Evolutionary conservation across 2,329 filamentous ascomycete genomes (phyloP).

Genomic region (Exserohilum turcica): DNA sequence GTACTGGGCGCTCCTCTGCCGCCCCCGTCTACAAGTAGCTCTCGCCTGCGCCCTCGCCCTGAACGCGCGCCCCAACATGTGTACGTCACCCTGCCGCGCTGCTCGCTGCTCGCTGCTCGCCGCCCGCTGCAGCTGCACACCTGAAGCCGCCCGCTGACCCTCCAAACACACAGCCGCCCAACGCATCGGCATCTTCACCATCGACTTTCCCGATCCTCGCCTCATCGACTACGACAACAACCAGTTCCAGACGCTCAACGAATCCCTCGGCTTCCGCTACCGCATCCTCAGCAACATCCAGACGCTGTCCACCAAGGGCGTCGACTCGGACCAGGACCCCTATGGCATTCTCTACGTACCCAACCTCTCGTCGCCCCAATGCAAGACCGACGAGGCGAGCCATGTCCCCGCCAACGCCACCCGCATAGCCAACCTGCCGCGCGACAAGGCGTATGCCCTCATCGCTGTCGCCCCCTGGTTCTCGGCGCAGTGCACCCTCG

Average conservation of each 20-base stretch:
- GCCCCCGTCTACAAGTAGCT: slow-evolving; percentile 22
- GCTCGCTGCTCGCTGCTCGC: background rate
- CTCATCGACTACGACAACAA: slow-evolving; percentile 37
- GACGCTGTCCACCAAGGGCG: slow-evolving; percentile 73
- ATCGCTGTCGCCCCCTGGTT: slow-evolving; percentile 90
- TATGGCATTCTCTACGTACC: slow-evolving; percentile 87
- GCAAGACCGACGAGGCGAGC: slow-evolving; percentile 65
- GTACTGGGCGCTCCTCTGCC: slow-evolving; percentile 11
- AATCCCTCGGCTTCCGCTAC: slow-evolving; percentile 45
- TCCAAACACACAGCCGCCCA: slow-evolving; percentile 37
- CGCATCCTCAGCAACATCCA: slow-evolving; percentile 64
- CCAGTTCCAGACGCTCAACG: slow-evolving; percentile 38
- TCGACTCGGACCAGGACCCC: slow-evolving; percentile 65
- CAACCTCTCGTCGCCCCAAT: slow-evolving; percentile 66
- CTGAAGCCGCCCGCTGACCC: slow-evolving; percentile 4
- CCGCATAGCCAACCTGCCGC: slow-evolving; percentile 68
- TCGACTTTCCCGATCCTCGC: slow-evolving; percentile 44
- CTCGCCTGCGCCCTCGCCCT: slow-evolving; percentile 19
- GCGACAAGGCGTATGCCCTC: slow-evolving; percentile 68
- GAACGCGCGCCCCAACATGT: slow-evolving; percentile 40
- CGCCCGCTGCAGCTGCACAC: background rate
- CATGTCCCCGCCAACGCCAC: slow-evolving; percentile 79
- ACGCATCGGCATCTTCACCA: slow-evolving; percentile 44
- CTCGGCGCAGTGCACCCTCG: slow-evolving; percentile 70
- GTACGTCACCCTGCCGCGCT: slow-evolving; percentile 39